These are phyloP conservation scores for Basidiobolus meristosporus DNA, from an alignment of 371 early-diverging fungal genomes.

Conservation along the genomic window DNA sequence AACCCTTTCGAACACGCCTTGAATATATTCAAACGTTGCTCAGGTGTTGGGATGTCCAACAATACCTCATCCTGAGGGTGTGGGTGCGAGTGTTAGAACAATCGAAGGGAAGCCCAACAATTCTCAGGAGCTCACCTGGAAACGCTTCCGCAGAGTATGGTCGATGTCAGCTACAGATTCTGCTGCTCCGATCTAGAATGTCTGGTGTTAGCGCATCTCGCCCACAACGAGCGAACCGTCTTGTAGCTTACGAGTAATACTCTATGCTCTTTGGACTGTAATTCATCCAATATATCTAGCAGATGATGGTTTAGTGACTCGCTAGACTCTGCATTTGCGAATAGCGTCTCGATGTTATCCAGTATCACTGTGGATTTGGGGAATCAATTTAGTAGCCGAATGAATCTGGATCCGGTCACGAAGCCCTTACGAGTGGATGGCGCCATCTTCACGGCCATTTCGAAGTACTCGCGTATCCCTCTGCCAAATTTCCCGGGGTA, in stretches of 20 bases:
- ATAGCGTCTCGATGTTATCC: slow-evolving; percentile 30
- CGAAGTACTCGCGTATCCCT: slow-evolving; percentile 12
- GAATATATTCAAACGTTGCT: slow-evolving; percentile 19
- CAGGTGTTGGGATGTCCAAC: slow-evolving; percentile 30
- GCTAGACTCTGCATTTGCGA: slow-evolving; percentile 15
- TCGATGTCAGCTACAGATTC: slow-evolving; percentile 4
- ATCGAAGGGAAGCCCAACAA: slow-evolving; percentile 5
- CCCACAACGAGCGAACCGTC: not conserved
- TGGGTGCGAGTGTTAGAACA: slow-evolving; percentile 2
- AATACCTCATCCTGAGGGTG: slow-evolving; percentile 12
- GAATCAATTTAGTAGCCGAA: not conserved
- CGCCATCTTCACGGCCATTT: slow-evolving; percentile 5
- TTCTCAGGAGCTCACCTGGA: slow-evolving; percentile 5
- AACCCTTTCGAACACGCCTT: slow-evolving; percentile 4
- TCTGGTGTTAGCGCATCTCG: not conserved
- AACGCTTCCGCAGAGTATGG: slow-evolving; percentile 3
- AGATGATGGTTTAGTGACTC: slow-evolving; percentile 11
- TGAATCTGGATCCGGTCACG: not conserved
- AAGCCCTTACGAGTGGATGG: slow-evolving; percentile 5
- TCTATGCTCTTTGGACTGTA: slow-evolving; percentile 1
- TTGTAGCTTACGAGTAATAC: slow-evolving; percentile 5
- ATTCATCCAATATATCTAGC: slow-evolving; percentile 8
- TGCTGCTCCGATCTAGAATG: slow-evolving; percentile 6
- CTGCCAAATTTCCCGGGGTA: slow-evolving; percentile 14
- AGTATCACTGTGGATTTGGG: slow-evolving; percentile 13